Base-by-base conservation (phyloP, 768 basidiomycete species). In the Leccinum truebloodii region DNA sequence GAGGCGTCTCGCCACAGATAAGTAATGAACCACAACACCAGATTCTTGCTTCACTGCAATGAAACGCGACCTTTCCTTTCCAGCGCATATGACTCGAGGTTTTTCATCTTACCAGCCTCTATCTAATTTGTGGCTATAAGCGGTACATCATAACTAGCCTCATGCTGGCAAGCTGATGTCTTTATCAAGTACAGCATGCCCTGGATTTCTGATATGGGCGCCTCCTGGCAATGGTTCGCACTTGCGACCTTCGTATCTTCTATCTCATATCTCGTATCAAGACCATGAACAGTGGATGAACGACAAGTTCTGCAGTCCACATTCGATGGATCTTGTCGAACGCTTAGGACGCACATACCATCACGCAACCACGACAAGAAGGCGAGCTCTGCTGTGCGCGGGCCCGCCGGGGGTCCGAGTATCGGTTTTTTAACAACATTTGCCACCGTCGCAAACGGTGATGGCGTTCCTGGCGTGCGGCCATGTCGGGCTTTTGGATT, bases 111-210 rank as follows among this genome's bases (percentile, higher is more conserved):
- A 10, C 13, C 14, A 41, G 18, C 34, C 16, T 51, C 50, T 30
- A 51, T 51, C 28, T 51, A 51, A 51, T 32, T 55, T 18, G 58
- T 39, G 63, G 58, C 37, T 28, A 39, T 51, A 2, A 59, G 51
- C 34, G 22, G 18, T 51, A 54, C 41, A 18, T n/a, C 30, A 49
- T 57, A 50, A 50, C 24, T 32, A n/a, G 41, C 52, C 34, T 58
- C 55, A 55, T 56, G 46, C 24, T 44, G 52, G 52, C 34, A 52
- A 32, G 18, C 6, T 52, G 46, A 52, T 22, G 48, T 28, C 10
- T 39, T 39, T n/a, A n/a, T 46, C 24, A 2, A 52, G 26, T 50
- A 68, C 66, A 66, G 65, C 66, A 58, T 58, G 67, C 57, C 59
- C n/a, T 20, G 44, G 32, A 58, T 55, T 7, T 3, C 30, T 49